A percentile compares a stretch with the other conserved stretches of the same genome.
phyloP scores from a whole-genome alignment of 2,329 filamentous ascomycete species.

The Hypoxylon sp. region DNA sequence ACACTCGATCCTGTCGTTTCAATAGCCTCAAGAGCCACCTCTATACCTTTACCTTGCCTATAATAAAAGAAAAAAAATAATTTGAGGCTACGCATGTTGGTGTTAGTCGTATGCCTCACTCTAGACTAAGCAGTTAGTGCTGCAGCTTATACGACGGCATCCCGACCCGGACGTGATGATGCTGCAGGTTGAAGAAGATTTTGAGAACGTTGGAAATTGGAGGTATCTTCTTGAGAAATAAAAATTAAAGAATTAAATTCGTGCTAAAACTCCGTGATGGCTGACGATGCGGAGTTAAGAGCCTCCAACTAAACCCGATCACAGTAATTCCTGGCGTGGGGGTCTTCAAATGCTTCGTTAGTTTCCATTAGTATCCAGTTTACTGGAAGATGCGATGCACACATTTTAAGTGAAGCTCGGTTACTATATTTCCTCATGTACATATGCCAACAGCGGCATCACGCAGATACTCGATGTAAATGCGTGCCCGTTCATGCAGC shows the following conservation, averaged over 20 bases:
- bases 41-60: neutral
- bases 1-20: conserved; percentile 9
- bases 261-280: conserved; percentile 26
- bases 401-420: neutral
- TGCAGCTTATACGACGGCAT: neutral
- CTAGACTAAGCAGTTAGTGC: neutral
- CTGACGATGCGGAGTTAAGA: conserved; percentile 19
- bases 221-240: neutral
- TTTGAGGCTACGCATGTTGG: conserved; percentile 12
- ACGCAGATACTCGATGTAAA: conserved; percentile 17
- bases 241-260: neutral
- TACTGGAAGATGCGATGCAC: conserved; percentile 2
- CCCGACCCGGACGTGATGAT: neutral
- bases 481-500: conserved; percentile 33
- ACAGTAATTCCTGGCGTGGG: conserved; percentile 32
- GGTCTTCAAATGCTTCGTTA: conserved; percentile 25
- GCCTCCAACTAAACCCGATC: conserved; percentile 17
- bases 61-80: conserved; percentile 10
- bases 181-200: neutral
- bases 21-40: neutral
- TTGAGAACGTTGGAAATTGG: neutral
- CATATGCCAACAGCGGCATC: conserved; percentile 15
- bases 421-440: conserved; percentile 5
- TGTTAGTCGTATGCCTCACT: neutral
- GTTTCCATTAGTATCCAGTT: conserved; percentile 18